Evolutionary conservation across 1,284 basidiomycete species (phyloP).

Genomic region (Rhodofomes roseus): DNA sequence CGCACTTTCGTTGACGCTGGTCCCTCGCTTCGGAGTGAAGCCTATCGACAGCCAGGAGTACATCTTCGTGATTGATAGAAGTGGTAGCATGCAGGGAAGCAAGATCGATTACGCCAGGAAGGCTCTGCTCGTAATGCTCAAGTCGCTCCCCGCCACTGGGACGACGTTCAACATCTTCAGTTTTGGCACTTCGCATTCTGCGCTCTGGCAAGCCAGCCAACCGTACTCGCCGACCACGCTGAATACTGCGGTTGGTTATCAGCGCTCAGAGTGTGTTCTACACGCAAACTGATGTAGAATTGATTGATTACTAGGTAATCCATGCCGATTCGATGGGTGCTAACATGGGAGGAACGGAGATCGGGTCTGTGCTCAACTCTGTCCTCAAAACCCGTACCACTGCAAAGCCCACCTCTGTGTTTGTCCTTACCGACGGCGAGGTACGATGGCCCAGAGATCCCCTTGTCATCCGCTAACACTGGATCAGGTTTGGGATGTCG

Average conservation of each 20-base stretch:
- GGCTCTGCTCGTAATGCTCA: slow-evolving; percentile 37
- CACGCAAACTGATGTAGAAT: no score
- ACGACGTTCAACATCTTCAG: slow-evolving; percentile 48
- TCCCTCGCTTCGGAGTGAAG: slow-evolving; percentile 44
- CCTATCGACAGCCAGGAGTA: slow-evolving; percentile 39
- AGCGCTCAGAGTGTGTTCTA: slow-evolving; percentile 2
- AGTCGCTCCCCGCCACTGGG: slow-evolving; percentile 33
- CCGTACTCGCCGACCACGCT: slow-evolving; percentile 28
- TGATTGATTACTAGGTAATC: slow-evolving; percentile 9
- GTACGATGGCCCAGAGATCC: slow-evolving; percentile 15
- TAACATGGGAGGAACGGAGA: slow-evolving; percentile 46
- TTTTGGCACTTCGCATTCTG: slow-evolving; percentile 36
- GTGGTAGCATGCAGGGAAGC: slow-evolving; percentile 40
- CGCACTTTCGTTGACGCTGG: slow-evolving; percentile 34
- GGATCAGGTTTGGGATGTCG: slow-evolving; percentile 25
- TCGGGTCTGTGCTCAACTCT: slow-evolving; percentile 33
- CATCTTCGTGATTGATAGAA: slow-evolving; percentile 44
- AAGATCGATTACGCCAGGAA: slow-evolving; percentile 38
- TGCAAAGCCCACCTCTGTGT: slow-evolving; percentile 39
- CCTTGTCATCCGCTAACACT: not conserved
- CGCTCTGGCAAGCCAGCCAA: slow-evolving; percentile 34
- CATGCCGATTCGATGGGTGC: slow-evolving; percentile 38
- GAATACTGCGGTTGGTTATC: not conserved
- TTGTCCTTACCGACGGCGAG: slow-evolving; percentile 53
- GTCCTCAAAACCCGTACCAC: slow-evolving; percentile 31